Base-by-base conservation (phyloP, 2,329 filamentous ascomycete species). In the Hymenoscyphus infarciens region DNA sequence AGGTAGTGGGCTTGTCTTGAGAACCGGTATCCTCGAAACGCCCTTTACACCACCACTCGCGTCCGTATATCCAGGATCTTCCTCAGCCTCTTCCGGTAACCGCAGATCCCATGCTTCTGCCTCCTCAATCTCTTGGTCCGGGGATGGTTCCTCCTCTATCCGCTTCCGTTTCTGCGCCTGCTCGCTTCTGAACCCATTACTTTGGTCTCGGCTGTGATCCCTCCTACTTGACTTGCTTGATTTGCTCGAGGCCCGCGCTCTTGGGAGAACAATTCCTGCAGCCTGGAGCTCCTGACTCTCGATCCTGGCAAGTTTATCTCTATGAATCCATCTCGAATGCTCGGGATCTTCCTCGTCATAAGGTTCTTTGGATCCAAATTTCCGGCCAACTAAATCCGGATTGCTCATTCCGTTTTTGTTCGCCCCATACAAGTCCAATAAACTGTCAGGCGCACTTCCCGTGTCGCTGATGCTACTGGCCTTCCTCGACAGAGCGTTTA, bases 1-100 rank as follows among this genome's bases (percentile, higher is more conserved):
- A 11, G 92, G 92, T 22, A 86, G 83, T 1, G 90, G 89, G 73
- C 91, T 97, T 15, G 84, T 80, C 70, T 91, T 93, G 33, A 92
- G 87, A 42, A 98, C 82, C 1, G 95, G 95, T 73, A 99, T 97
- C 60, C 91, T 87, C 54, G 94, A 97, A 79, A 77, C 84, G 78
- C 80, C 84, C 77, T 82, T 89, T 71, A 74, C 82, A 67, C 74
- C 78, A 68, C 69, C 83, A 76, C 76, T 83, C 72, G 77, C 75
- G 69, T 80, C 75, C 70, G 80, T 83, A 67, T 84, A 86, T 60
- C 76, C 72, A 72, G 83, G 76, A 74, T 83, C 81, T 69, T 85
- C 79, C 54, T 88, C 87, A 65, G 91, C 89, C 73, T 97, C 92
- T 69, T 93, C 90, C 1, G 90, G 89, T 22, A 85, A 83, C 62